A percentile compares a stretch with the other conserved stretches of the same genome.
phyloP scores from a whole-genome alignment of 768 basidiomycete genomes.

The Leccinum arenicola region DNA sequence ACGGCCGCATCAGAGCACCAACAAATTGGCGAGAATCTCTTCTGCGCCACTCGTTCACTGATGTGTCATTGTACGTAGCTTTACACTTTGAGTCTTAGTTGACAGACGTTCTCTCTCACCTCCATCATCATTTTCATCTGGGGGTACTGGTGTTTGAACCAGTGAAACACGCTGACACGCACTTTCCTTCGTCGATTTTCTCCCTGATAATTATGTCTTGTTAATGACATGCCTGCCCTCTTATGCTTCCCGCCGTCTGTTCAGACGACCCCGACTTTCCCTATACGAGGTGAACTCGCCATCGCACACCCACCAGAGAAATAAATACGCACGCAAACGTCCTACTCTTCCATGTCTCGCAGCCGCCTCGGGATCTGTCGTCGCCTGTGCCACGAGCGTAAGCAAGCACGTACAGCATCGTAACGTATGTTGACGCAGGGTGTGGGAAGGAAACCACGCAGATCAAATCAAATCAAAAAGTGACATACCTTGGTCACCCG shows the following conservation, averaged over 20 bases:
- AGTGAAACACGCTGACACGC: background rate
- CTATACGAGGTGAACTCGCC: slow-evolving; percentile 24
- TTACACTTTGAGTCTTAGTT: background rate
- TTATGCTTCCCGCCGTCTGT: slow-evolving; percentile 38
- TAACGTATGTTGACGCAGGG: too few relatives aligned
- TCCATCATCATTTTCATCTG: slow-evolving; percentile 51
- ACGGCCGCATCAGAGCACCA: slow-evolving; percentile 4
- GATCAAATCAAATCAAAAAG: too few relatives aligned
- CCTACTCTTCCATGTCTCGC: slow-evolving; percentile 42
- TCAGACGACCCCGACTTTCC: slow-evolving; percentile 48
- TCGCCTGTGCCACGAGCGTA: too few relatives aligned
- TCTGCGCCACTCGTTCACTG: slow-evolving; percentile 35
- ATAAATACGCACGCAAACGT: slow-evolving; percentile 51
- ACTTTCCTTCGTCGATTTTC: background rate
- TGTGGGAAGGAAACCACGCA: too few relatives aligned
- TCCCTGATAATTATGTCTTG: too few relatives aligned
- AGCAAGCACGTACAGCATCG: too few relatives aligned
- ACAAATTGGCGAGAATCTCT: slow-evolving; percentile 24
- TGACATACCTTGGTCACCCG: too few relatives aligned
- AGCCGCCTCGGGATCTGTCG: too few relatives aligned
- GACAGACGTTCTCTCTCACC: slow-evolving; percentile 25
- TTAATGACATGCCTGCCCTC: too few relatives aligned
- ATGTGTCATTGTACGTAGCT: slow-evolving; percentile 38
- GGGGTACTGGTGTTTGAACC: slow-evolving; percentile 31
- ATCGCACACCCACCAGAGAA: background rate